A percentile compares a stretch with the other conserved stretches of the same genome.
These are phyloP conservation scores for Exophiala viscosa DNA, from an alignment of 2,329 filamentous ascomycete genomes.

Conservation along the genomic window DNA sequence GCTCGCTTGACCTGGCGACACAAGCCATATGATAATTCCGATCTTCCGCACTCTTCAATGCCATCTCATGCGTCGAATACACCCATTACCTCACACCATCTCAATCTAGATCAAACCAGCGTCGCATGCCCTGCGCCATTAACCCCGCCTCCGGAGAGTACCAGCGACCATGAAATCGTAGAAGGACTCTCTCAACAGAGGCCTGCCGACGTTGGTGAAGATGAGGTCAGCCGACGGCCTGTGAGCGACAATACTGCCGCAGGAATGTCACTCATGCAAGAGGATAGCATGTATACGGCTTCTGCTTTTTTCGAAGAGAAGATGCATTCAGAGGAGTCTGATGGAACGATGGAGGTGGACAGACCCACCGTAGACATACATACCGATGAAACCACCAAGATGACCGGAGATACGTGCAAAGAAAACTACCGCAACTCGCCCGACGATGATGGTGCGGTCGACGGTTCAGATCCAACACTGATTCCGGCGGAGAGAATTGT, in stretches of 20 bases:
- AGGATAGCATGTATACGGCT: constrained; percentile 25
- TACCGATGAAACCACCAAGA: constrained; percentile 4
- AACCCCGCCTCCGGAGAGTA: constrained; percentile 21
- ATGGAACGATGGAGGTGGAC: neutral
- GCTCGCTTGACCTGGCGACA: neutral
- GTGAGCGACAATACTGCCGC: constrained; percentile 26
- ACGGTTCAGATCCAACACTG: neutral
- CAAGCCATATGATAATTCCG: constrained; percentile 25
- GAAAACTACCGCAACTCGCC: neutral
- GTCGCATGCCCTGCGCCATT: constrained; percentile 23
- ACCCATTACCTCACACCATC: constrained; percentile 9
- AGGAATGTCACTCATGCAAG: constrained; percentile 28
- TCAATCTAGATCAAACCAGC: constrained; percentile 16
- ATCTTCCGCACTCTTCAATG: constrained; percentile 23
- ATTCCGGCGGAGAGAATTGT: neutral
- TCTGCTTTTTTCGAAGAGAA: constrained; percentile 10
- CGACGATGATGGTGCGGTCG: neutral
- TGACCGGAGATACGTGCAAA: neutral
- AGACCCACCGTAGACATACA: neutral
- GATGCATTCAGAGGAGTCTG: constrained; percentile 3
- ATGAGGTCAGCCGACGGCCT: constrained; percentile 10
- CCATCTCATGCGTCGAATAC: constrained; percentile 25
- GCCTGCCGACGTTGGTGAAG: neutral
- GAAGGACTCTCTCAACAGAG: constrained; percentile 4
- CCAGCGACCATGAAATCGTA: constrained; percentile 11